Conservation (phyloP, 2,329 filamentous ascomycete species). For the Botryotinia calthae region DNA sequence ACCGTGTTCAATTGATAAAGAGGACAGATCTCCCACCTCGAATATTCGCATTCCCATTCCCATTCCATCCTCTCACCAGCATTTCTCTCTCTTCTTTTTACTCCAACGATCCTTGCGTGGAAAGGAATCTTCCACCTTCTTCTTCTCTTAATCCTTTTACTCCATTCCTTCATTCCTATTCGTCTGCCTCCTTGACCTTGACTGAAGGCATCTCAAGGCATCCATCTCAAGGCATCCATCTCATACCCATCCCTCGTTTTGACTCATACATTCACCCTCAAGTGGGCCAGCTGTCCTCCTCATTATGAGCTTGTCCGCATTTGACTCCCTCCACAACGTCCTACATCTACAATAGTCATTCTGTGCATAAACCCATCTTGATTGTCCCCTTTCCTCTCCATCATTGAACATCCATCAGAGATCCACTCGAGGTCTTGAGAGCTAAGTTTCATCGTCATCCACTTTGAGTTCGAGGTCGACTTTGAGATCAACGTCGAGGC, state of each 20-base stretch:
- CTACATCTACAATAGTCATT: constrained; percentile 2
- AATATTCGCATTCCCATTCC: background rate
- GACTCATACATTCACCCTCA: constrained; percentile 9
- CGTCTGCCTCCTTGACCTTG: background rate
- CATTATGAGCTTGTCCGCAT: constrained; percentile 14
- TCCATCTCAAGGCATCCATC: background rate
- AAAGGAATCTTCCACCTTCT: background rate
- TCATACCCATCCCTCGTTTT: background rate
- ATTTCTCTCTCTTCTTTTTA: background rate
- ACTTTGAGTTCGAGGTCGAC: background rate
- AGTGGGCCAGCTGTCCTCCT: constrained; percentile 18
- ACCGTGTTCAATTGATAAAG: constrained; percentile 23
- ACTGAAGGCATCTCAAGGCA: background rate
- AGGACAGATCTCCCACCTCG: constrained; percentile 22
- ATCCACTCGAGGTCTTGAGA: background rate
- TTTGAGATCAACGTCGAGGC: background rate
- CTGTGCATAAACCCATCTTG: background rate
- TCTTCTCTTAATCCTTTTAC: background rate
- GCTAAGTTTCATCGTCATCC: background rate
- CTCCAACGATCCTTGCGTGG: background rate
- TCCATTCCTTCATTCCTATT: background rate
- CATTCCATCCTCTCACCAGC: background rate
- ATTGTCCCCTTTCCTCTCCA: background rate
- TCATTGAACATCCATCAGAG: background rate
- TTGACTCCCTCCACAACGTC: constrained; percentile 15